Evolutionary conservation across 345 rosid species (phyloP), one percentile per base, ranked within the genome.

Genomic region (Jatropha curcas): DNA sequence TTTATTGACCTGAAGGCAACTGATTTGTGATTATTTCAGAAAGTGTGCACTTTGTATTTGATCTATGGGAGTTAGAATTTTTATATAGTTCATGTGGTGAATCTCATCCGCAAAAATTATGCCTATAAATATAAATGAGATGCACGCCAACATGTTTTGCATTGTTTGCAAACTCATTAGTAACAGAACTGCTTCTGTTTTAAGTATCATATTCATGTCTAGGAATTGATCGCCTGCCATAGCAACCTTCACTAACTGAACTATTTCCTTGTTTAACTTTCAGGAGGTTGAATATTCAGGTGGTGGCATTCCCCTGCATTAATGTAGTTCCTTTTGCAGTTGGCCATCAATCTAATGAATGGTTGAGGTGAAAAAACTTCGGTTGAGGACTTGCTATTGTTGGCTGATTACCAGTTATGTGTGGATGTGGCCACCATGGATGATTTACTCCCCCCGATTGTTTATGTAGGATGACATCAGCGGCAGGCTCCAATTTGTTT

Each of bases 281-380:
- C 92, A 95, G 99, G 98, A 95, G 81, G 93, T 95, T 35, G 99
- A 95, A 74, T 90, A 88, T 79, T 89, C 99, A 0, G 98, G 94
- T 7, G 99, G 98, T 19, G 97, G 99, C 35, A 67, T 86, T 64
- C 84, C 82, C 27, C 77, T 87, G 76, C 83, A 61, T 62, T 89
- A 60, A 84, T 7, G 60, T 3, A 53, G 22, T 34, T 57, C 16
- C 0, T 20, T 34, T 25, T 24, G 30, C 12, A 45, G 60, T 13
- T 31, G 34, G 56, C 48, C 13, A 19, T 59, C 62, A 53, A 35
- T 30, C 43, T 34, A 27, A 53, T 14, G 31, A n/a, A 51, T 14
- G 4, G 16, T 19, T 19, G 61, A 39, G 41, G 72, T 19, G 48
- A 35, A 59, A 67, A 60, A 58, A 34, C n/a, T 37, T 67, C 37